Evolutionary conservation across 345 rosid species (phyloP), one percentile per base, ranked within the genome.

Genomic region (Lepidium aucheri): DNA sequence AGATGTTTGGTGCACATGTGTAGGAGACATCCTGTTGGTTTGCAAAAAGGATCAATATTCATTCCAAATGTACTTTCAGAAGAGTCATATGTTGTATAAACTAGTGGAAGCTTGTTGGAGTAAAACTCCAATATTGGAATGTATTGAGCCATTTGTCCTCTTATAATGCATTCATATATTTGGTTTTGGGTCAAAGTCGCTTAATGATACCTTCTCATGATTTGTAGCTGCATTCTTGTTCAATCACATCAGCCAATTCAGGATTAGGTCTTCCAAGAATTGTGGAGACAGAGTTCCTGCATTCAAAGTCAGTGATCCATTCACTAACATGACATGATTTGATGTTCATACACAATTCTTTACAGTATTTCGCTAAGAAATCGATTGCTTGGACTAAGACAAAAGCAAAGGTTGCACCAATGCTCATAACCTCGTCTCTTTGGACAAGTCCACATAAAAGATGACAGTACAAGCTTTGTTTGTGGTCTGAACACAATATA

Each of bases 151-250:
- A 84, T 86, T 0, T 80, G 74, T 15, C 93, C 90, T 14, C 93
- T 83, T 49, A 83, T 67, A 49, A 82, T 79, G 15, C 72, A 75
- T 63, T 73, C 74, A 61, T 77, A 65, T 47, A 78, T 81, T 84
- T 89, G 9, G 85, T 69, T 38, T 46, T 60, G 6, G 90, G 90
- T 89, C 90, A 84, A 13, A 89, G 59, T 65, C 67, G 84, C 70
- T 60, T 78, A 9, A 89, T 75, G 39, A 89, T 83, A 49, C 88
- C 89, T 63, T 83, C 83, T 90, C 96, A 86, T 10, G 93, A 78
- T 28, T 65, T 50, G 0, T 61, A 39, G 32, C 63, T 33, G 8
- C 83, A 86, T 22, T 79, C 77, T 0, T 33, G 12, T 67, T 77
- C 84, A 5, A 84, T 58, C n/a, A 67, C 33, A 41, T 73, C 64